Conservation (phyloP, 1,139 yeast species). For the Blastobotrys arbuscula region DNA sequence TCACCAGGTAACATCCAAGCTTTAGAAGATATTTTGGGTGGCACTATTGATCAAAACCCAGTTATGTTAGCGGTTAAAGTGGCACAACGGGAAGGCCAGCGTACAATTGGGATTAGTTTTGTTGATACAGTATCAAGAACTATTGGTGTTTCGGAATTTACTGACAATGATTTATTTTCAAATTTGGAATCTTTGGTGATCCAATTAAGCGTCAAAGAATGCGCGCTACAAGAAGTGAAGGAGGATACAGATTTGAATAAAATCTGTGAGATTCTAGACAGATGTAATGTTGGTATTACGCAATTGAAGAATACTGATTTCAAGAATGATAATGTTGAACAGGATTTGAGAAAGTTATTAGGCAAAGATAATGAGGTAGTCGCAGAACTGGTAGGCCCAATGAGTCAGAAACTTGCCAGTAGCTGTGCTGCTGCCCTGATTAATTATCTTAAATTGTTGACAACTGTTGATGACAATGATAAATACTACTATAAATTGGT, state of each 20-base stretch:
- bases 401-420: slow-evolving; percentile 41
- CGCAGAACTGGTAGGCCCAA: slow-evolving; percentile 56
- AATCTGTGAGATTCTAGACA: slow-evolving; percentile 50
- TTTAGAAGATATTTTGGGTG: slow-evolving; percentile 67
- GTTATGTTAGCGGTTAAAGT: slow-evolving; percentile 71
- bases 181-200: slow-evolving; percentile 79
- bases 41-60: slow-evolving; percentile 48
- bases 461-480: slow-evolving; percentile 49
- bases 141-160: slow-evolving; percentile 72
- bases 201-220: slow-evolving; percentile 86
- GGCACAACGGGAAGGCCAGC: slow-evolving; percentile 40
- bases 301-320: slow-evolving; percentile 54
- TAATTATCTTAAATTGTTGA: slow-evolving; percentile 56
- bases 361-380: slow-evolving; percentile 41
- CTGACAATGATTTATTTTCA: slow-evolving; percentile 80
- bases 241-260: slow-evolving; percentile 40
- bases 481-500: slow-evolving; percentile 42
- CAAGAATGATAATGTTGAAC: slow-evolving; percentile 57
- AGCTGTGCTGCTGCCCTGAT: slow-evolving; percentile 60
- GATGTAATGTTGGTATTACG: slow-evolving; percentile 70
- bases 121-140: slow-evolving; percentile 65
- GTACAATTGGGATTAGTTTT: slow-evolving; percentile 70
- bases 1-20: slow-evolving; percentile 89
- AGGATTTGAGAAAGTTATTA: slow-evolving; percentile 62
- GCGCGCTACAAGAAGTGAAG: slow-evolving; percentile 50